Base-by-base conservation (phyloP, 768 basidiomycete species). In the Epithele typhae region DNA sequence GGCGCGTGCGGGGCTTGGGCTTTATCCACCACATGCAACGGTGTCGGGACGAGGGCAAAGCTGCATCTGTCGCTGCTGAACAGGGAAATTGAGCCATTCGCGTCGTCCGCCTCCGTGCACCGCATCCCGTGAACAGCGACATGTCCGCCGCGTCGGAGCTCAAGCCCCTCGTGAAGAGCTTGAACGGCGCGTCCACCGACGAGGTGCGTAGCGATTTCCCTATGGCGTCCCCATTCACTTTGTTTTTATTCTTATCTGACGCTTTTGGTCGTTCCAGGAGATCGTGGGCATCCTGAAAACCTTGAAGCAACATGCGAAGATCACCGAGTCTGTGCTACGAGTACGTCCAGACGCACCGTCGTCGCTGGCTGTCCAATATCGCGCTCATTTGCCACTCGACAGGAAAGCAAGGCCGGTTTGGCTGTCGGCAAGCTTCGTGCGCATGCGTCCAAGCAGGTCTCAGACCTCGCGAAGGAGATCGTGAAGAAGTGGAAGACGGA, bases 381-480 rank as follows among this genome's bases (percentile, higher is more conserved):
- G 25, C 36, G 39, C 37, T 19, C 2, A 52, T 23, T n/a, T 14
- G 18, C 12, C 35, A 6, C 18, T 36, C n/a, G 17, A 36, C 58
- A 94, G 92, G 92, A 94, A 68, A 93, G 90, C 65, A 93, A 87
- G 66, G 87, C 84, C 3, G 92, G 92, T 40, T 69, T 95, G n/a
- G 87, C 91, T 0, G 91, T 96, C 2, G 91, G 92, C 43, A 94
- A 94, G 69, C 76, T 94, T 15, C 79, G 92, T 38, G 73, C 76
- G 24, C 85, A 92, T 64, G 69, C 76, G 1, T 70, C 77, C 11
- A 88, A 85, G 58, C 76, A 82, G 10, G 82, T 96, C 8, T 64
- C 89, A 7, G 87, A 90, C 54, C 70, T 88, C 5, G 90, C 93
- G 15, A 95, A 94, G 65, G 91, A 92, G 54, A 72, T 94, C 37